Conservation (phyloP, 2,329 filamentous ascomycete species). For the Fusarium sp. region DNA sequence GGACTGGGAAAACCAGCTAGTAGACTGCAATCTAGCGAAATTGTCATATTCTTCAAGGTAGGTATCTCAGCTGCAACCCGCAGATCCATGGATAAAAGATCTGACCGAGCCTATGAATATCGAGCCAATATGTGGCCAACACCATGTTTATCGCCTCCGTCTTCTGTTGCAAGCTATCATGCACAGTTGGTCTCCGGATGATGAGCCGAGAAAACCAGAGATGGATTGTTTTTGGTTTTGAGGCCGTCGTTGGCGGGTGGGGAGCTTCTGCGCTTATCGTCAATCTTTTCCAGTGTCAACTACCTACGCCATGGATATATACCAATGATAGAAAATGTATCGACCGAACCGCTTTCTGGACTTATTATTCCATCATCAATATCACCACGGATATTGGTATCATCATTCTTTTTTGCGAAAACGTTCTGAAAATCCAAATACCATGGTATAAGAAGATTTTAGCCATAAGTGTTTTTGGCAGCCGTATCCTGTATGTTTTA, state of each 20-base stretch:
- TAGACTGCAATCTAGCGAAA: slow-evolving; percentile 19
- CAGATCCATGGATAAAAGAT: not conserved
- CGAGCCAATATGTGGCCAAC: slow-evolving; percentile 43
- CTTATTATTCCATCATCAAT: slow-evolving; percentile 43
- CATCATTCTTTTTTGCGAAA: slow-evolving; percentile 42
- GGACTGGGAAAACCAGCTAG: slow-evolving; percentile 35
- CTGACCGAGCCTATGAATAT: not conserved
- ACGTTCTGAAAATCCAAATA: slow-evolving; percentile 43
- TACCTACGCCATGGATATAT: slow-evolving; percentile 43
- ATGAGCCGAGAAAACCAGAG: slow-evolving; percentile 38
- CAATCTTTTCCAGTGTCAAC: slow-evolving; percentile 41
- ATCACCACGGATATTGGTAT: slow-evolving; percentile 44
- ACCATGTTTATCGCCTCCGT: slow-evolving; percentile 38
- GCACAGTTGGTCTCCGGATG: slow-evolving; percentile 38
- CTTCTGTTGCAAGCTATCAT: slow-evolving; percentile 40
- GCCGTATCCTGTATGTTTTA: slow-evolving; percentile 42
- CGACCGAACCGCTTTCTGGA: slow-evolving; percentile 36
- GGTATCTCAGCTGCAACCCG: not conserved
- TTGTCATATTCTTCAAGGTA: slow-evolving; percentile 41
- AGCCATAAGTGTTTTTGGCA: slow-evolving; percentile 45
- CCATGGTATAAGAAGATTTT: slow-evolving; percentile 41
- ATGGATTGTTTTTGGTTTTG: slow-evolving; percentile 27
- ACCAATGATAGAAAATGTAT: slow-evolving; percentile 34
- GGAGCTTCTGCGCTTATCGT: slow-evolving; percentile 37
- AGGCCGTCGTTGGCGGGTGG: slow-evolving; percentile 36